A percentile compares a stretch with the other conserved stretches of the same genome.
Conservation (phyloP, 306 rosid species). For the Cucurbita moschata region DNA sequence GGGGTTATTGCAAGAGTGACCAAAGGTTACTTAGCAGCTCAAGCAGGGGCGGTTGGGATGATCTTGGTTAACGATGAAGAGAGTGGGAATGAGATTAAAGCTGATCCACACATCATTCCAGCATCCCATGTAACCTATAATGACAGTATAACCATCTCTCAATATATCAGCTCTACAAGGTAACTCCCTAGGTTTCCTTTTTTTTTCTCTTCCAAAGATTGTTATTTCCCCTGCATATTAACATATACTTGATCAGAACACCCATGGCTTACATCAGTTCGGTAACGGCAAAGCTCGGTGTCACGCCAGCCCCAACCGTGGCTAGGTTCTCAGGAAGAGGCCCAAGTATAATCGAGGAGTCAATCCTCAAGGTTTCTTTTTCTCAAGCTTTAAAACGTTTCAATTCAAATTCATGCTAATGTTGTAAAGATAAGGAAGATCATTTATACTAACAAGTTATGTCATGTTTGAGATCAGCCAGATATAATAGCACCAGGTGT, state of each 20-base stretch:
- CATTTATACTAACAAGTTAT: not conserved
- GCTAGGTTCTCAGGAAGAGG: slow-evolving; percentile 56
- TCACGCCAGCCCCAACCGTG: slow-evolving; percentile 30
- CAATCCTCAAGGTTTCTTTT: slow-evolving; percentile 38
- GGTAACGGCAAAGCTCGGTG: slow-evolving; percentile 17
- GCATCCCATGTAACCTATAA: slow-evolving; percentile 23
- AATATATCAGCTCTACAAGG: slow-evolving; percentile 29
- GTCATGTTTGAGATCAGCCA: slow-evolving; percentile 15
- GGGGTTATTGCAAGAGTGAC: slow-evolving; percentile 9
- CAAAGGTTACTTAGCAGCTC: slow-evolving; percentile 20
- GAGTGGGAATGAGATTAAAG: not conserved
- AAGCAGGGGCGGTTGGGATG: slow-evolving; percentile 52
- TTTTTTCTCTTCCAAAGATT: not conserved
- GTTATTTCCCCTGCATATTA: not conserved
- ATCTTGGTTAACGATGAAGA: slow-evolving; percentile 22
- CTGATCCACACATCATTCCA: slow-evolving; percentile 40
- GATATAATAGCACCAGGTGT: slow-evolving; percentile 51
- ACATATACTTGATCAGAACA: slow-evolving; percentile 11
- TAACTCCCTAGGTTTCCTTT: slow-evolving; percentile 2
- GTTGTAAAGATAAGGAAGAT: not conserved
- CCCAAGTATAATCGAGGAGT: slow-evolving; percentile 22
- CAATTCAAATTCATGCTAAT: not conserved
- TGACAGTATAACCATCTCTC: slow-evolving; percentile 20
- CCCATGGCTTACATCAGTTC: slow-evolving; percentile 31
- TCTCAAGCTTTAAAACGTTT: not conserved